These are phyloP conservation scores for Bryoglossum gracile DNA, from an alignment of 495 filamentous ascomycete species.

Conservation along the genomic window DNA sequence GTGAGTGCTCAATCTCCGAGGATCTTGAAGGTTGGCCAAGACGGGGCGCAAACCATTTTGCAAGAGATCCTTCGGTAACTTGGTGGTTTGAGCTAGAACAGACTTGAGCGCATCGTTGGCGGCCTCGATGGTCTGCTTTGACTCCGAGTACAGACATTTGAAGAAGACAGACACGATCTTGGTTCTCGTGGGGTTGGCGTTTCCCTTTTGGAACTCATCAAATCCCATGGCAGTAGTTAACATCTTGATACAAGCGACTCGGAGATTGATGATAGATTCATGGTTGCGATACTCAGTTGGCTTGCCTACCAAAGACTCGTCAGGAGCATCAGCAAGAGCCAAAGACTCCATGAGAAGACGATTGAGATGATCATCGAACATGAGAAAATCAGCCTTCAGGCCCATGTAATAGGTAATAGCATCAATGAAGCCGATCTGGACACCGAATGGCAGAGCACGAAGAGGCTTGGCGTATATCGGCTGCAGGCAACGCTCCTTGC, in stretches of 20 bases:
- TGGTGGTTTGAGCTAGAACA: constrained; percentile 80
- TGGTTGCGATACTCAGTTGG: constrained; percentile 83
- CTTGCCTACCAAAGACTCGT: constrained; percentile 79
- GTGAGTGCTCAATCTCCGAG: constrained; percentile 79
- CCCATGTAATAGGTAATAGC: constrained; percentile 90
- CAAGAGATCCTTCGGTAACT: constrained; percentile 89
- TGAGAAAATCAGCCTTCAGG: constrained; percentile 75
- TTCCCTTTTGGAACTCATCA: constrained; percentile 69
- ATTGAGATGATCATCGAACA: constrained; percentile 85
- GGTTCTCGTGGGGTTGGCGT: constrained; percentile 64
- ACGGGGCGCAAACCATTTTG: constrained; percentile 93
- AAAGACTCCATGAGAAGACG: constrained; percentile 87
- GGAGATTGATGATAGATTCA: constrained; percentile 81
- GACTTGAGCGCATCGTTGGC: constrained; percentile 81
- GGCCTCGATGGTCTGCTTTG: constrained; percentile 84
- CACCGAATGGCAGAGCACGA: constrained; percentile 80
- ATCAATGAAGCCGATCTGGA: constrained; percentile 96
- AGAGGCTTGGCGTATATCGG: constrained; percentile 94
- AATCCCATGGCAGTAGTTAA: constrained; percentile 89
- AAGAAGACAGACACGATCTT: constrained; percentile 95
- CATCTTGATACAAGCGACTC: constrained; percentile 88
- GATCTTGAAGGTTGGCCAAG: constrained; percentile 90
- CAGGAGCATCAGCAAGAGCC: constrained; percentile 85
- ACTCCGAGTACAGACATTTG: constrained; percentile 90
- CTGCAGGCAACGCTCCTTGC: constrained; percentile 75